Evolutionary conservation across 495 filamentous ascomycete genomes (phyloP).

Genomic region (Penicillium angulare): DNA sequence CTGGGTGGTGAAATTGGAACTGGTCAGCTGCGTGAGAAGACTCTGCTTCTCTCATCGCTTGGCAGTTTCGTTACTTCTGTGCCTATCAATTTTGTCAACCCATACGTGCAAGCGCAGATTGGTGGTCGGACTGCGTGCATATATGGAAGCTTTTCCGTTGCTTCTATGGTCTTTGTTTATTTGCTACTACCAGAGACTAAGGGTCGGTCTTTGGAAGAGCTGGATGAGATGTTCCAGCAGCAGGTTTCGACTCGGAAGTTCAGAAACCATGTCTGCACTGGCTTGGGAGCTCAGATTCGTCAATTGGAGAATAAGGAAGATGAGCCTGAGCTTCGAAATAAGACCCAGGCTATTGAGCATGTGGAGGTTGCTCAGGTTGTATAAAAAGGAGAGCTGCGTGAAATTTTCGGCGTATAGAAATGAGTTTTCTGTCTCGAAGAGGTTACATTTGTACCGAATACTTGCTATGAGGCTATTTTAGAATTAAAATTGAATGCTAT

Average conservation of each 20-base stretch:
- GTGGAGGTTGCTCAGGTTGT: slow-evolving; percentile 3
- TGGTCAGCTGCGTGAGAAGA: slow-evolving; percentile 13
- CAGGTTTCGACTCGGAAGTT: slow-evolving; percentile 6
- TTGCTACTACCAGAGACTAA: slow-evolving; percentile 50
- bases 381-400: too few species aligned
- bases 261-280: slow-evolving; percentile 1
- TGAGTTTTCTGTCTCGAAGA: too few species aligned
- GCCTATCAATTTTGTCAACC: slow-evolving; percentile 20
- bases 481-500: too few species aligned
- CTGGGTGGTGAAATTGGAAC: slow-evolving; percentile 9
- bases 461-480: too few species aligned
- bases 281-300: slow-evolving; percentile 7
- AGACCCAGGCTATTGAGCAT: slow-evolving; percentile 4
- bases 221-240: slow-evolving; percentile 16
- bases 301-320: slow-evolving; percentile 8
- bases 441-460: too few species aligned
- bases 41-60: slow-evolving; percentile 7
- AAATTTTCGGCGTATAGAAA: too few species aligned
- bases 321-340: not conserved
- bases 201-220: slow-evolving; percentile 29
- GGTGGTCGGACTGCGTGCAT: slow-evolving; percentile 22
- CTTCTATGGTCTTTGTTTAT: slow-evolving; percentile 41
- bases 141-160: slow-evolving; percentile 48
- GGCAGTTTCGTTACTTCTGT: slow-evolving; percentile 7
- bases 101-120: slow-evolving; percentile 16